Percentiles rank a stretch among this genome's conserved stretches.
These are phyloP conservation scores for Mucor saturninus DNA, from an alignment of 371 early-diverging fungal species.

Conservation along the genomic window DNA sequence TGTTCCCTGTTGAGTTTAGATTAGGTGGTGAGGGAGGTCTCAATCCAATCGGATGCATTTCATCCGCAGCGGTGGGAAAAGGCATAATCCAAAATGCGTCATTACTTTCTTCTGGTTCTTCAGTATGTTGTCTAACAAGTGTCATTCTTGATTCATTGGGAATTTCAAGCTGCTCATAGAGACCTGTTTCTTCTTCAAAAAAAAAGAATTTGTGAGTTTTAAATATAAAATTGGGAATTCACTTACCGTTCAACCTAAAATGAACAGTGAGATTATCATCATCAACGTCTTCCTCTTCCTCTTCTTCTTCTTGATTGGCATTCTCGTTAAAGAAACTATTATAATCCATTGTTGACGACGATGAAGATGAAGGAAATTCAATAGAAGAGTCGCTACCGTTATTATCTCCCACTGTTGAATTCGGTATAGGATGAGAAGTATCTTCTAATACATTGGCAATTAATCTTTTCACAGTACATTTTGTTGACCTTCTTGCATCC, in stretches of 20 bases:
- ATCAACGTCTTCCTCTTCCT: constrained; percentile 12
- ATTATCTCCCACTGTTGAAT: not conserved
- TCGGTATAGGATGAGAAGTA: not conserved
- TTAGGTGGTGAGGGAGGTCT: constrained; percentile 25
- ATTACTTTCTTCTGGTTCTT: constrained; percentile 17
- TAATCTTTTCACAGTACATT: constrained; percentile 46
- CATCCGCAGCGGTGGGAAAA: constrained; percentile 1
- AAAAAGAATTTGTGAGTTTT: not conserved
- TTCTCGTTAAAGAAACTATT: not conserved
- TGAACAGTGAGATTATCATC: constrained; percentile 9
- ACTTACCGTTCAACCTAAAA: constrained; percentile 19
- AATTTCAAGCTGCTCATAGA: constrained; percentile 12
- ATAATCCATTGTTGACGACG: not conserved
- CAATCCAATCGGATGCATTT: constrained; percentile 2
- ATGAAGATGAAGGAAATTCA: not conserved
- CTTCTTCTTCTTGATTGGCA: constrained; percentile 12
- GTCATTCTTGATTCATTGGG: constrained; percentile 2
- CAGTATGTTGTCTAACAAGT: not conserved
- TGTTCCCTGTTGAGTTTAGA: not conserved
- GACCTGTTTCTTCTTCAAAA: constrained; percentile 12
- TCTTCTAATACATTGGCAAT: constrained; percentile 25
- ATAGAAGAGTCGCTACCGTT: not conserved
- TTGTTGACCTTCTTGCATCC: constrained; percentile 53
- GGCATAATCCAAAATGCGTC: constrained; percentile 19
- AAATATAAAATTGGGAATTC: not conserved